phyloP scores from a whole-genome alignment of 805 yeast genomes.

The Myxozyma monticola region DNA sequence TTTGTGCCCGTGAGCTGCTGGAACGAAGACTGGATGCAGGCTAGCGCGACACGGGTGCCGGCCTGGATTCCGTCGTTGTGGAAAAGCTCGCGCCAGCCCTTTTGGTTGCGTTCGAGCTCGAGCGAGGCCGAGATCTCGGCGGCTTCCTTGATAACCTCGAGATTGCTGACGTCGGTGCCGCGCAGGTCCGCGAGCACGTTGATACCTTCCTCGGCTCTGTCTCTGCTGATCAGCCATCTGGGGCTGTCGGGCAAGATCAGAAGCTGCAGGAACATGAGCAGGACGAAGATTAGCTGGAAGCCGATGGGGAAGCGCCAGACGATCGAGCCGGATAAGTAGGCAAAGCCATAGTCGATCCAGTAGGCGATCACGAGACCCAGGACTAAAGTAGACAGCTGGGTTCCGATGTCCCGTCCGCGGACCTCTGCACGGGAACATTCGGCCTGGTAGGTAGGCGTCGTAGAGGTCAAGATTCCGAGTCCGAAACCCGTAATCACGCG shows the following conservation, averaged over 20 bases:
- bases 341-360: slow-evolving; percentile 65
- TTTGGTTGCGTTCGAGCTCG: slow-evolving; percentile 13
- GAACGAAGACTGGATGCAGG: slow-evolving; percentile 50
- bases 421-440: slow-evolving; percentile 59
- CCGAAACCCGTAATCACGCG: slow-evolving; percentile 48
- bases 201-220: background rate
- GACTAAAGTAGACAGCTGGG: slow-evolving; percentile 61
- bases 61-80: slow-evolving; percentile 15
- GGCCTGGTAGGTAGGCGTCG: slow-evolving; percentile 79
- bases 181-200: background rate
- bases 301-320: slow-evolving; percentile 75
- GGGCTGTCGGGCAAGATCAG: slow-evolving; percentile 73
- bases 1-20: slow-evolving; percentile 97
- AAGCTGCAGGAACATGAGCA: slow-evolving; percentile 57
- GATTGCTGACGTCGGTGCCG: slow-evolving; percentile 36
- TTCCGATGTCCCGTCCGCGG: slow-evolving; percentile 68
- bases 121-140: background rate
- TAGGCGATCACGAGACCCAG: slow-evolving; percentile 68
- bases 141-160: slow-evolving; percentile 3
- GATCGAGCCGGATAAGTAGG: slow-evolving; percentile 43
- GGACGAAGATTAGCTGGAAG: slow-evolving; percentile 68
- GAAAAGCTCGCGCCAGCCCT: slow-evolving; percentile 16
- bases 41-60: slow-evolving; percentile 45
- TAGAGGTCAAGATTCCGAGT: slow-evolving; percentile 33
- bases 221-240: slow-evolving; percentile 53